A percentile compares a stretch with the other conserved stretches of the same genome.
Conservation (phyloP, 306 rosid genomes). For the Purshia tridentata region DNA sequence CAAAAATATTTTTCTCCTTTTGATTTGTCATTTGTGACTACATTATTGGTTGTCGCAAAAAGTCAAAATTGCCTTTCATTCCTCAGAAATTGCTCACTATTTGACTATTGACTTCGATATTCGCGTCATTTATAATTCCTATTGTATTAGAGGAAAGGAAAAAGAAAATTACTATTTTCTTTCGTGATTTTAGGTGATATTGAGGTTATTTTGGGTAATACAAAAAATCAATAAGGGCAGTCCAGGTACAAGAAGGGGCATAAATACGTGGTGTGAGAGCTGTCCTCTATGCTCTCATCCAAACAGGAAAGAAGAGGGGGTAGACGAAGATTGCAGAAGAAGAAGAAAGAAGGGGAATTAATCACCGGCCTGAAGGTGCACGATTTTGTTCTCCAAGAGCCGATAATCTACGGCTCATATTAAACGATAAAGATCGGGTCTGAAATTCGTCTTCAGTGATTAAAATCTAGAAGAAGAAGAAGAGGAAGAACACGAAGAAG, state of each 20-base stretch:
- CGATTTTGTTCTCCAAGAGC: slow-evolving; percentile 17
- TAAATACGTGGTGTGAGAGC: slow-evolving; percentile 33
- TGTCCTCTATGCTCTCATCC: slow-evolving; percentile 14
- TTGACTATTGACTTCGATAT: slow-evolving; percentile 24
- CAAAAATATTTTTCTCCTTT: no score
- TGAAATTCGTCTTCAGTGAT: slow-evolving; percentile 9
- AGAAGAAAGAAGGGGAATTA: slow-evolving; percentile 8
- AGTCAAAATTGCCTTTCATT: slow-evolving; percentile 17
- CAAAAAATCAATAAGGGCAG: background rate
- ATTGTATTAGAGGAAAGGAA: no score
- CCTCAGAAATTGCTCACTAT: slow-evolving; percentile 11
- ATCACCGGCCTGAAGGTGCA: slow-evolving; percentile 21
- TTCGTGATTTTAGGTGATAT: background rate
- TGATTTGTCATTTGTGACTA: no score
- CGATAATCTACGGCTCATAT: slow-evolving; percentile 18
- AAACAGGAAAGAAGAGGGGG: slow-evolving; percentile 23
- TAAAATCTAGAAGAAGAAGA: slow-evolving; percentile 10
- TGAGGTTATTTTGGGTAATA: slow-evolving; percentile 1
- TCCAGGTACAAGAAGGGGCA: background rate
- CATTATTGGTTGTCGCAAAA: no score
- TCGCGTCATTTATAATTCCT: background rate
- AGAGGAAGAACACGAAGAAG: slow-evolving; percentile 1
- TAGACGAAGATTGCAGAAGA: background rate
- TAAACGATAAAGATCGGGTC: slow-evolving; percentile 22
- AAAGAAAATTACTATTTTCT: background rate